A percentile compares a stretch with the other conserved stretches of the same genome.
Conservation (phyloP, 1,284 basidiomycete genomes). For the Hymenochaete sp. region DNA sequence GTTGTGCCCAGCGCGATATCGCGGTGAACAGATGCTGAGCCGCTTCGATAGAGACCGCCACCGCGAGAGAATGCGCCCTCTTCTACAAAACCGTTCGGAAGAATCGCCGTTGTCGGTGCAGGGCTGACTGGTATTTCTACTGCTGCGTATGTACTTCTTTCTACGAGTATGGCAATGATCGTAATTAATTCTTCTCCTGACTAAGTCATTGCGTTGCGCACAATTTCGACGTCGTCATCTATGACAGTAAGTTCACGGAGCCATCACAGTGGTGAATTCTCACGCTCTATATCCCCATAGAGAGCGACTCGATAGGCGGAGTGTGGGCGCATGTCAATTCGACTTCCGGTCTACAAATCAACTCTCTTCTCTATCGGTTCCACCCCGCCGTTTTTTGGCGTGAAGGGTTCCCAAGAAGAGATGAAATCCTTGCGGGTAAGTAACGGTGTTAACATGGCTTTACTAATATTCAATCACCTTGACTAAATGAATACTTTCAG, state of each 20-base stretch:
- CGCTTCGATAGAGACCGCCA: constrained; percentile 13
- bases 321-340: constrained; percentile 57
- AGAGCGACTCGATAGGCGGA: constrained; percentile 34
- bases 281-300: constrained; percentile 8
- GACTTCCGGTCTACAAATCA: constrained; percentile 54
- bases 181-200: background rate
- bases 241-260: constrained; percentile 31
- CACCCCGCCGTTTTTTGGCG: constrained; percentile 25
- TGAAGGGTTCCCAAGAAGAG: constrained; percentile 40
- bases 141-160: constrained; percentile 32
- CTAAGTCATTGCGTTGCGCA: constrained; percentile 40
- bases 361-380: constrained; percentile 42
- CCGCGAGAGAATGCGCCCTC: constrained; percentile 26
- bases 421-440: constrained; percentile 46
- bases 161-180: constrained; percentile 6
- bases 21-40: constrained; percentile 16
- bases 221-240: constrained; percentile 47
- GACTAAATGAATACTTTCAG: constrained; percentile 25
- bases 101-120: constrained; percentile 46
- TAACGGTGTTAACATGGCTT: constrained; percentile 11
- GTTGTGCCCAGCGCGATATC: background rate
- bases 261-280: background rate
- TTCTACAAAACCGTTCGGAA: constrained; percentile 28
- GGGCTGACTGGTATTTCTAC: constrained; percentile 44
- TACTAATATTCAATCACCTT: background rate